Conservation (phyloP, 176 grass and related monocot genomes). For the Rhynchospora tenuis region DNA sequence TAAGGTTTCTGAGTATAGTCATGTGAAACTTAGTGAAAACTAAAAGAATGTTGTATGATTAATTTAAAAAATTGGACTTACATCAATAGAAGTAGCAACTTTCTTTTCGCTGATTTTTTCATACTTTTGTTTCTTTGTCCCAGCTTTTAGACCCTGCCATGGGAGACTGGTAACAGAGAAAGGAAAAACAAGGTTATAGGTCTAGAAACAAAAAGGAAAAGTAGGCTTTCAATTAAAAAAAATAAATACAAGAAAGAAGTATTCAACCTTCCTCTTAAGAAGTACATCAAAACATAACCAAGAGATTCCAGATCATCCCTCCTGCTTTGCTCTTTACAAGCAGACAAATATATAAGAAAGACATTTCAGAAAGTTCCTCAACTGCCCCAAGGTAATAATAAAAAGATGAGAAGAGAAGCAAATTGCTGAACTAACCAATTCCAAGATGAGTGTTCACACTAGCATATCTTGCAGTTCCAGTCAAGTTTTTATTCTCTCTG, state of each 20-base stretch:
- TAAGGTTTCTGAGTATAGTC: not conserved
- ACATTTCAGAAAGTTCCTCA: not conserved
- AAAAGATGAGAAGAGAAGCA: not conserved
- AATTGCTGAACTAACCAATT: conserved; percentile 51
- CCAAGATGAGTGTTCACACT: conserved; percentile 97
- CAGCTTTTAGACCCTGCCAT: conserved; percentile 91
- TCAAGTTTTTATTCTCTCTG: conserved; percentile 94
- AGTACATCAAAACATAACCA: conserved; percentile 96
- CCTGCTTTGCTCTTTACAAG: conserved; percentile 76
- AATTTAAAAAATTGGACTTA: conserved; percentile 9
- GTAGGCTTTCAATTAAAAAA: not conserved
- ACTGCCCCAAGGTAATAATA: not conserved
- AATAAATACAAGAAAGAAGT: not conserved
- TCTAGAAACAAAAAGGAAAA: not conserved
- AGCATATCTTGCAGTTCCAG: conserved; percentile 88
- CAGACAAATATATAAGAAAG: not conserved
- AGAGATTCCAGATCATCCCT: conserved; percentile 96
- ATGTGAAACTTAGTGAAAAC: not conserved
- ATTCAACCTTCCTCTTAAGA: conserved; percentile 90
- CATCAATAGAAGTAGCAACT: conserved; percentile 81
- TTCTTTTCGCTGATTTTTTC: conserved; percentile 92
- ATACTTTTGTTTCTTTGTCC: conserved; percentile 92
- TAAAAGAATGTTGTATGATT: not conserved
- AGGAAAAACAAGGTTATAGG: not conserved
- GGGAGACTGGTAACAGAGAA: conserved; percentile 48